A percentile compares a stretch with the other conserved stretches of the same genome.
Evolutionary conservation across 331 rosid genomes (phyloP).

Genomic region (Saraca asoca): DNA sequence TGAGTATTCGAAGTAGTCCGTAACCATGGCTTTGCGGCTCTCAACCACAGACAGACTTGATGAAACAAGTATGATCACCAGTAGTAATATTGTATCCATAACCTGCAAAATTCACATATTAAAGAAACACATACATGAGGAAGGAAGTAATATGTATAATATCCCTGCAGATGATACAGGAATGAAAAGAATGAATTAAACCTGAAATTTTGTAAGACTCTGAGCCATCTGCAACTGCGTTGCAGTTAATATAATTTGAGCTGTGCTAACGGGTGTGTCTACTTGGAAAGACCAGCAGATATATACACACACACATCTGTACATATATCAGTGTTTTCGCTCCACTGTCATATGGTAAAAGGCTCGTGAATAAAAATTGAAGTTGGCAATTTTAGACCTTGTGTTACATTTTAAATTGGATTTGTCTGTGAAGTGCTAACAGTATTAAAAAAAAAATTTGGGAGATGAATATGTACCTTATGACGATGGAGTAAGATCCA

Average conservation of each 20-base stretch:
- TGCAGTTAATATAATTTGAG: not conserved
- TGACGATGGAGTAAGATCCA: too few relatives aligned
- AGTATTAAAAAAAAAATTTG: too few relatives aligned
- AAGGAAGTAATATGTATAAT: not conserved
- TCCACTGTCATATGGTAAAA: slow-evolving; percentile 35
- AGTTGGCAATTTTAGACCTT: too few relatives aligned
- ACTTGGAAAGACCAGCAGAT: slow-evolving; percentile 27
- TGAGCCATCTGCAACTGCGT: not conserved
- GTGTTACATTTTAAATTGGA: too few relatives aligned
- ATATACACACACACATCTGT: slow-evolving; percentile 3
- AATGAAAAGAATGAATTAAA: not conserved
- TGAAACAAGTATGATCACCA: slow-evolving; percentile 39
- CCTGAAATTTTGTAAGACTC: slow-evolving; percentile 19
- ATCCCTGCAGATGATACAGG: not conserved
- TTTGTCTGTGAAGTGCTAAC: too few relatives aligned
- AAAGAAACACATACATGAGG: not conserved
- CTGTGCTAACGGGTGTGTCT: slow-evolving; percentile 29
- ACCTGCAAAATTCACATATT: slow-evolving; percentile 39
- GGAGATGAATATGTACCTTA: too few relatives aligned
- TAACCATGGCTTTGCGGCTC: slow-evolving; percentile 42
- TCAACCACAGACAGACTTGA: slow-evolving; percentile 46
- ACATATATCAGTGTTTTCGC: slow-evolving; percentile 27
- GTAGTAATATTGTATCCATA: slow-evolving; percentile 39
- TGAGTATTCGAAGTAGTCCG: slow-evolving; percentile 49
- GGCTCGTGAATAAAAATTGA: not conserved